A percentile compares a stretch with the other conserved stretches of the same genome.
Evolutionary conservation across 1,139 yeast species (phyloP).

Genomic region (Yamadazyma dushanensis): DNA sequence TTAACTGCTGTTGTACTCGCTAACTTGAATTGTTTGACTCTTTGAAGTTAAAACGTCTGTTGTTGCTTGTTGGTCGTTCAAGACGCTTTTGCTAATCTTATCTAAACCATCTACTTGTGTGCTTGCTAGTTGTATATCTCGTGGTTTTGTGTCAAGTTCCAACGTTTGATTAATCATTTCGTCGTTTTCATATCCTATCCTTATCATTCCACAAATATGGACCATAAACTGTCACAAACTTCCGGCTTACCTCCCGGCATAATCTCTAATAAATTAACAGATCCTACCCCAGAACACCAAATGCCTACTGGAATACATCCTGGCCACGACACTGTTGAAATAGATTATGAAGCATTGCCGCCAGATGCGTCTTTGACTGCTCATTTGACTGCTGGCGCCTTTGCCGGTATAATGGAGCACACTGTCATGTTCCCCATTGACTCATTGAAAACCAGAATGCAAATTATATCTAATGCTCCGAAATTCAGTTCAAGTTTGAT

Average conservation of each 20-base stretch:
- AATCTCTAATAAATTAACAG: not conserved
- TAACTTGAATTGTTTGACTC: too few relatives aligned
- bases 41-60: not conserved
- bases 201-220: too few relatives aligned
- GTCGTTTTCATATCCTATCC: not conserved
- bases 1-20: too few relatives aligned
- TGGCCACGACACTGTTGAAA: constrained; percentile 42
- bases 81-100: not conserved
- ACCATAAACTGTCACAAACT: constrained; percentile 2
- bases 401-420: constrained; percentile 98
- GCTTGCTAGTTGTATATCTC: too few relatives aligned
- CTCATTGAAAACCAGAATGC: constrained; percentile 95
- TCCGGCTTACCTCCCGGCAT: constrained; percentile 1
- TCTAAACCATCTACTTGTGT: not conserved
- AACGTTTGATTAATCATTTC: not conserved
- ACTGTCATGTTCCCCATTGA: constrained; percentile 96
- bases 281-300: not conserved
- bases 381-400: constrained; percentile 89
- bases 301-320: constrained; percentile 9
- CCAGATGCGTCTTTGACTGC: constrained; percentile 81
- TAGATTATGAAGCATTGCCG: constrained; percentile 92
- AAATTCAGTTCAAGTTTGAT: constrained; percentile 44
- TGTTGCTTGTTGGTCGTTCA: not conserved
- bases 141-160: too few relatives aligned
- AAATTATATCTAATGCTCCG: constrained; percentile 52